phyloP scores from a whole-genome alignment of 306 rosid genomes.

The Cajanus cajan region DNA sequence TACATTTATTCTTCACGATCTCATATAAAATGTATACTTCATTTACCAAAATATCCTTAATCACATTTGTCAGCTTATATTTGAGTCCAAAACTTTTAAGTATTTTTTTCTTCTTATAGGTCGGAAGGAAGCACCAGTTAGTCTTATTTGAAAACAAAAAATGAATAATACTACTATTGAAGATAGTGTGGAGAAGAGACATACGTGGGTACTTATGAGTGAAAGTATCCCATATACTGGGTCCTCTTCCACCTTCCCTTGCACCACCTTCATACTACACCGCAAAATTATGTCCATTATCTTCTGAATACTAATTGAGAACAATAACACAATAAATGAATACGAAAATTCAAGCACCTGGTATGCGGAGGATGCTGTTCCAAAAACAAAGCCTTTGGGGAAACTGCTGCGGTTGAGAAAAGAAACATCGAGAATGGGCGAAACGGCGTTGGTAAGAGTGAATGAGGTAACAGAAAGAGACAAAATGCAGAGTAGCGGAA shows the following conservation, averaged over 20 bases:
- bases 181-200: neutral
- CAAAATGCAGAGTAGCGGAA: neutral
- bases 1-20: too few species aligned
- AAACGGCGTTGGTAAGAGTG: neutral
- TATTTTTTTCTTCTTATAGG: too few species aligned
- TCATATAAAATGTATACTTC: too few species aligned
- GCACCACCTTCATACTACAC: conserved; percentile 59
- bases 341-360: conserved; percentile 10
- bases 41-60: too few species aligned
- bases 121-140: neutral
- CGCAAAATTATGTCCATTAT: neutral
- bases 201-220: conserved; percentile 36
- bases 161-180: neutral
- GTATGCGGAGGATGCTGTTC: conserved; percentile 35
- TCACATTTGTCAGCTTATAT: too few species aligned
- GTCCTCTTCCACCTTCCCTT: conserved; percentile 41
- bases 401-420: conserved; percentile 43
- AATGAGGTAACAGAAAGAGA: neutral
- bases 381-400: conserved; percentile 35
- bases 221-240: conserved; percentile 38
- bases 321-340: too few species aligned
- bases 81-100: too few species aligned
- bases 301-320: neutral
- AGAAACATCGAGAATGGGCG: conserved; percentile 3
- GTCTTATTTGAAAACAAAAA: neutral